A percentile compares a stretch with the other conserved stretches of the same genome.
phyloP scores from a whole-genome alignment of 176 grass and related monocot species.

The Themeda triandra region DNA sequence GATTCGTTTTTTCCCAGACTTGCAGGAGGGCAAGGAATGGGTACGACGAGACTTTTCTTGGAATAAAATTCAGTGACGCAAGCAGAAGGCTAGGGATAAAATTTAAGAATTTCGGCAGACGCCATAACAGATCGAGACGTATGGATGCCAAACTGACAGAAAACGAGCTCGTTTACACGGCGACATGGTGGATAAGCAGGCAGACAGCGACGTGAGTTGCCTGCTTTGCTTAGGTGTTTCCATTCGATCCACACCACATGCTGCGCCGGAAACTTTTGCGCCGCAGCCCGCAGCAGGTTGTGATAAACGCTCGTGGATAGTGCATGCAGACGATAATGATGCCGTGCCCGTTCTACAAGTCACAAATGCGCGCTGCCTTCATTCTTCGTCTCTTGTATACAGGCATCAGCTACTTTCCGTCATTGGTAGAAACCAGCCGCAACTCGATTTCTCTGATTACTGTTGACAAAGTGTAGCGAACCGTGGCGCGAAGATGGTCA shows the following conservation, averaged over 20 bases:
- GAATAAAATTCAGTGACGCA: neutral
- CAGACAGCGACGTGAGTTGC: neutral
- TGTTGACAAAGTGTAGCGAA: neutral
- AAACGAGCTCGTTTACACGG: no score
- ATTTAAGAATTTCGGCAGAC: neutral
- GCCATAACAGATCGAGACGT: neutral
- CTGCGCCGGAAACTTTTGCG: neutral
- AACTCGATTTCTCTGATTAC: neutral
- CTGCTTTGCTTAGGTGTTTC: neutral
- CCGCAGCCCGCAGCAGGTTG: neutral
- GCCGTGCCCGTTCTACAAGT: neutral
- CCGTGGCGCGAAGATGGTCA: constrained; percentile 7
- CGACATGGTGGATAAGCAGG: no score
- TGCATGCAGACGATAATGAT: neutral
- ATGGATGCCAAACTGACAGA: neutral
- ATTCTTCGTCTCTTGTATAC: neutral
- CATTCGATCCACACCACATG: neutral
- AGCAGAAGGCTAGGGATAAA: neutral
- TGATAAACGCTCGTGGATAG: neutral
- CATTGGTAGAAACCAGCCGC: neutral
- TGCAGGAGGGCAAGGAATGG: neutral
- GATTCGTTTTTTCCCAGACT: neutral
- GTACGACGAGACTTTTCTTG: neutral
- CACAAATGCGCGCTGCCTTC: neutral
- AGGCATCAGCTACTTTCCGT: neutral